These are phyloP conservation scores for Keithomyces neogunnii DNA, from an alignment of 2,329 filamentous ascomycete genomes.

Conservation along the genomic window DNA sequence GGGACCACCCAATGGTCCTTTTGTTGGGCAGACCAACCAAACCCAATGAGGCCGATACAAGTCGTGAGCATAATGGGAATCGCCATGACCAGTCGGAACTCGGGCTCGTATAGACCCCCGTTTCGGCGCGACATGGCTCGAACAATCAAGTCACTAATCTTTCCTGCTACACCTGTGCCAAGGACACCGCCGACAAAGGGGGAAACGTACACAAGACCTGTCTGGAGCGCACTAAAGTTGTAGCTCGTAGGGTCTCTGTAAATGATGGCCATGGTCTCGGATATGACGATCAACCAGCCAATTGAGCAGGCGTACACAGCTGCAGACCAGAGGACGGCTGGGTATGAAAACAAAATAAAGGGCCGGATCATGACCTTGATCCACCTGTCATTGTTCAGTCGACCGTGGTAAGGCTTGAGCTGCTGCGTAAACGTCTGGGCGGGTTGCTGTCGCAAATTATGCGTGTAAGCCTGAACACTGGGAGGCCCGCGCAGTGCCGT, in stretches of 20 bases:
- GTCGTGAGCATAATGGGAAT: constrained; percentile 71
- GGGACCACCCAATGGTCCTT: constrained; percentile 81
- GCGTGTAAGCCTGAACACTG: constrained; percentile 53
- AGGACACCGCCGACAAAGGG: constrained; percentile 84
- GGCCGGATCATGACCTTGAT: constrained; percentile 68
- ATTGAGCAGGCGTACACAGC: constrained; percentile 80
- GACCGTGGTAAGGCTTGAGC: constrained; percentile 68
- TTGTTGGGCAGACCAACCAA: constrained; percentile 81
- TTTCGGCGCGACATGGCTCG: constrained; percentile 75
- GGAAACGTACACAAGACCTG: constrained; percentile 80
- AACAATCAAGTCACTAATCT: constrained; percentile 78
- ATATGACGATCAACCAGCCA: constrained; percentile 92
- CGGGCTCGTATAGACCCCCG: constrained; percentile 90
- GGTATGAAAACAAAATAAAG: constrained; percentile 81
- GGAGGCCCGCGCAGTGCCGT: constrained; percentile 25
- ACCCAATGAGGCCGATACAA: constrained; percentile 82
- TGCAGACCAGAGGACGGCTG: constrained; percentile 80
- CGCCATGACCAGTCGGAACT: constrained; percentile 86
- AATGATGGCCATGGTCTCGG: constrained; percentile 75
- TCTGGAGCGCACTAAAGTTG: constrained; percentile 71
- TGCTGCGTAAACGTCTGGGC: constrained; percentile 65
- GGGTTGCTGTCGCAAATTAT: constrained; percentile 57
- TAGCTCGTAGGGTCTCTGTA: constrained; percentile 64
- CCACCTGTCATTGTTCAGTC: constrained; percentile 73
- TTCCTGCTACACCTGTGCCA: constrained; percentile 86